Evolutionary conservation across 805 yeast genomes (phyloP), one percentile per base, ranked within the genome.

Genomic region (Yarrowia alimentaria): DNA sequence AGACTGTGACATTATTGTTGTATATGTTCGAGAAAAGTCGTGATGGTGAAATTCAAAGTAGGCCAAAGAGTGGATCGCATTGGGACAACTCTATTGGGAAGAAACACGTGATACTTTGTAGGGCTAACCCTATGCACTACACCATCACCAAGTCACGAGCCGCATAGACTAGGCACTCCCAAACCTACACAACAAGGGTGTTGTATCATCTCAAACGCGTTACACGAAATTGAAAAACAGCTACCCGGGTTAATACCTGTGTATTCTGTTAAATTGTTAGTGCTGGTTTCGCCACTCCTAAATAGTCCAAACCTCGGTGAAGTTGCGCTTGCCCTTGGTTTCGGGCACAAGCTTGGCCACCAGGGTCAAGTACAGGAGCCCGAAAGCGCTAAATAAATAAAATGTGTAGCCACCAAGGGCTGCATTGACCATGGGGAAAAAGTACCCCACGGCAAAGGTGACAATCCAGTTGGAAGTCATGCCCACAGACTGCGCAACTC

Each of bases 401-500:
- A 86, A 93, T 21, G 85, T 88, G 38, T 77, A 79, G 0, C 96
- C 89, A 8, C 96, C 96, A 30, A 90, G 64, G 52, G 66, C 56
- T 11, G 69, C 66, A 63, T 83, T 80, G 19, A 85, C 64, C 4
- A 82, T 66, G 1, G 99, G 99, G 73, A 93, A 91, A 16, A 80
- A 61, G 55, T 74, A 83, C 1, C 95, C 96, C 20, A 67, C 58
- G 0, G 81, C 58, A 61, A 93, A 91, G 0, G 96, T 88, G 8
- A 95, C 84, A 9, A 86, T 58, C 97, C 97, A 91, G 64, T 91
- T 93, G 70, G 86, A 78, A 11, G 87, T 78, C 0, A 93, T 88
- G 10, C 96, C 98, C 73, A 86, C 83, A 63, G 95, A 83, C 67
- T 93, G 99, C 0, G 98, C 97, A 35, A 80, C 72, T 2, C 90